Evolutionary conservation across 1,284 basidiomycete genomes (phyloP), one percentile per base, ranked within the genome.

Genomic region (Ustilago bromivora): DNA sequence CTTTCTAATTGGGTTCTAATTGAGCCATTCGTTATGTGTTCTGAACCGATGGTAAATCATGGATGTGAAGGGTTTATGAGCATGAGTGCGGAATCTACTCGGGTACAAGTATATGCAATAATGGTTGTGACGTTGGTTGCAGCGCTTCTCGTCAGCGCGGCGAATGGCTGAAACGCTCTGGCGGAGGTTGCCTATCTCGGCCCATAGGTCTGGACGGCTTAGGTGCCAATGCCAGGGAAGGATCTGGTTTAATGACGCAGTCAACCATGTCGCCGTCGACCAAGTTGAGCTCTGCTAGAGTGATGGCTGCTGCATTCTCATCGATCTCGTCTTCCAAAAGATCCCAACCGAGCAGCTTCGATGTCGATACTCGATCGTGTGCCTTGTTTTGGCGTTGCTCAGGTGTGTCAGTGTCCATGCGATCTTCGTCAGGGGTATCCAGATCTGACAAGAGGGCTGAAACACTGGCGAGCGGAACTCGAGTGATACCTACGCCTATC

Each of bases 241-340:
- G 76, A 34, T 78, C 76, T 12, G 68, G 63, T 51, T 62, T 71
- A 57, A 79, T 43, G 47, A 66, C 76, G 61, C 81, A 82, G 47
- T 82, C 81, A 17, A 82, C 46, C 8, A 69, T 6, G 41, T 76
- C 76, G 32, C 69, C 76, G 10, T 67, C 67, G 0, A 40, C n/a
- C 10, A 82, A 35, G 15, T 54, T 41, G 35, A 82, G 47, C 34
- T 79, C 55, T 7, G 65, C 57, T n/a, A 82, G 19, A 11, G 77
- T 78, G 15, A 52, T 75, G 17, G 28, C 36, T 1, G 79, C 79
- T 17, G 77, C 76, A 3, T 19, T 41, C 32, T 76, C 71, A 32
- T 80, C 69, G 15, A 75, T 56, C 55, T 75, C 65, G 23, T 71
- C 60, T 28, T 40, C 34, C 51, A 76, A 34, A 7, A 49, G 23